These are phyloP conservation scores for Boletus sp. DNA, from an alignment of 768 basidiomycete species.

Conservation along the genomic window DNA sequence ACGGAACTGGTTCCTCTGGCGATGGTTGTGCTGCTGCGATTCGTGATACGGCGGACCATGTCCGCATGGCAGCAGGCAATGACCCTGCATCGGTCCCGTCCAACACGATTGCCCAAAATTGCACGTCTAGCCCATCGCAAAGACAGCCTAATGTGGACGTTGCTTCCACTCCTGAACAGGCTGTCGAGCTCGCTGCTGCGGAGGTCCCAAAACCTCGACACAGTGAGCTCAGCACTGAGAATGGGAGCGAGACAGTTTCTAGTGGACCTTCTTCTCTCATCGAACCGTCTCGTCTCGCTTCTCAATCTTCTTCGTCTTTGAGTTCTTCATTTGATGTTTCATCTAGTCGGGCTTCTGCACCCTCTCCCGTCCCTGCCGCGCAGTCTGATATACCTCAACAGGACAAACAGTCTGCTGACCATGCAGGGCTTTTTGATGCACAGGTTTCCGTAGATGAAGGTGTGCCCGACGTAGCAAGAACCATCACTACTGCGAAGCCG, in stretches of 20 bases:
- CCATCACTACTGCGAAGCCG: slow-evolving; percentile 27
- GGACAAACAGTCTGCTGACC: slow-evolving; percentile 47
- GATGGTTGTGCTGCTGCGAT: slow-evolving; percentile 14
- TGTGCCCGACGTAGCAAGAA: not conserved
- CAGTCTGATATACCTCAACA: slow-evolving; percentile 41
- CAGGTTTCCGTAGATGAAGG: slow-evolving; percentile 34
- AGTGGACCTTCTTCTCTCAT: slow-evolving; percentile 23
- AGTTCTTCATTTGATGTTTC: slow-evolving; percentile 45
- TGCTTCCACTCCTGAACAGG: slow-evolving; percentile 21
- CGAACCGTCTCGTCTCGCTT: slow-evolving; percentile 33
- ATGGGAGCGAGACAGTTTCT: slow-evolving; percentile 15
- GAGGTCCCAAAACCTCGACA: slow-evolving; percentile 22
- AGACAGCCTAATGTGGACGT: slow-evolving; percentile 22
- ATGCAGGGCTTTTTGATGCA: slow-evolving; percentile 44
- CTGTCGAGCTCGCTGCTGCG: slow-evolving; percentile 14
- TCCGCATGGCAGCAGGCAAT: slow-evolving; percentile 19
- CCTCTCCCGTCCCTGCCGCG: slow-evolving; percentile 20
- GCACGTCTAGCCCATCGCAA: slow-evolving; percentile 13
- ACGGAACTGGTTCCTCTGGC: slow-evolving; percentile 34
- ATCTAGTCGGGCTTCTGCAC: slow-evolving; percentile 41
- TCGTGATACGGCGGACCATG: slow-evolving; percentile 17
- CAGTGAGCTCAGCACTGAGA: slow-evolving; percentile 17
- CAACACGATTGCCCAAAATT: slow-evolving; percentile 16
- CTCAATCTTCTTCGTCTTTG: slow-evolving; percentile 32
- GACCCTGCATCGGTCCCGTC: slow-evolving; percentile 28